Evolutionary conservation across 2,329 filamentous ascomycete genomes (phyloP), one percentile per base, ranked within the genome.

Genomic region (Diaporthe amygdali): DNA sequence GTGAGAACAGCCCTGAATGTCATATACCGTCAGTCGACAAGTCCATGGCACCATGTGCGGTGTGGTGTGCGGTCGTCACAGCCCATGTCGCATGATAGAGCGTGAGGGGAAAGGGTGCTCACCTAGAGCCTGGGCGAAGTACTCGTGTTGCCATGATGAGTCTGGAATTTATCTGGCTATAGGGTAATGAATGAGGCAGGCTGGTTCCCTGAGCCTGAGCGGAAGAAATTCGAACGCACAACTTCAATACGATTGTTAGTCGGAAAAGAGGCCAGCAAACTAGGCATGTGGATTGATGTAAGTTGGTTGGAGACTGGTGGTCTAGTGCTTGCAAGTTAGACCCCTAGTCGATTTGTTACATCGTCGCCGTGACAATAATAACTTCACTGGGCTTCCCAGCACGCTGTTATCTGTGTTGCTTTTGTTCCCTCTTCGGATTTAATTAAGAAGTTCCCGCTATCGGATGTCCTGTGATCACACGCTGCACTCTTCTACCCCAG

Each of bases 121-220:
- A 69, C 70, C 66, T 69, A 30, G 55, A 41, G 47, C 49, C 67
- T 46, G 63, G n/a, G 7, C 27, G 37, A 25, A 55, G 49, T 10
- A 59, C 10, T 25, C 66, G 61, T 51, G 63, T 64, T 25, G 66
- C 41, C 30, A 27, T 67, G 47, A 3, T 54, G 22, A 41, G 14
- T n/a, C 44, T 27, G n/a, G 37, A 12, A 49, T 17, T 22, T 5
- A 25, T 41, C 32, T 22, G 32, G 10, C 9, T 51, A 17, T 25
- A n/a, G 10, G 10, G 32, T 17, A 25, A 34, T 25, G 10, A 8
- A 12, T 17, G 3, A 12, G n/a, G n/a, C 14, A 22, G 59, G 12
- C 14, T 34, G 12, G 15, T n/a, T 7, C 3, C 7, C 39, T 9
- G 27, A 27, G 20, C n/a, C n/a, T n/a, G n/a, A n/a, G n/a, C n/a